Evolutionary conservation across 2,329 filamentous ascomycete genomes (phyloP).

Genomic region (Grosmannia serpens): DNA sequence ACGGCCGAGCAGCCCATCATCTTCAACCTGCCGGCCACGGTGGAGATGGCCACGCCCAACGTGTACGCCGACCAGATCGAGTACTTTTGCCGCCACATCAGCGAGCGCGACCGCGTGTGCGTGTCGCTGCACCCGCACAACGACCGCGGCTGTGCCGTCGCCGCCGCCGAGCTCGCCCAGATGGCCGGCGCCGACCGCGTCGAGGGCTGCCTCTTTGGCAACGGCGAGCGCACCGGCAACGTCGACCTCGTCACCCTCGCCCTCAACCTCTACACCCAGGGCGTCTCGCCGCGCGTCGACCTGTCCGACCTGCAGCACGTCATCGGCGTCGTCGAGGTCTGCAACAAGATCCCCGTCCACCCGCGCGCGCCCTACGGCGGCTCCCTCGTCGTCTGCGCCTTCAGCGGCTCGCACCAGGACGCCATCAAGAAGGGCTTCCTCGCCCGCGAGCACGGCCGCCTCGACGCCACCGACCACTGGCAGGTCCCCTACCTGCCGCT

Average conservation of each 20-base stretch:
- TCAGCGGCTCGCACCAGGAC: slow-evolving; percentile 87
- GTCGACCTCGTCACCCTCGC: slow-evolving; percentile 88
- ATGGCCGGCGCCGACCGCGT: slow-evolving; percentile 95
- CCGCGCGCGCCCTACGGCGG: slow-evolving; percentile 84
- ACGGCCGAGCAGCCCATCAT: slow-evolving; percentile 72
- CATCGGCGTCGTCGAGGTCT: slow-evolving; percentile 81
- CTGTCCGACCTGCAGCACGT: slow-evolving; percentile 80
- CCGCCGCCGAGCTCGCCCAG: slow-evolving; percentile 82
- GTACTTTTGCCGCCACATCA: slow-evolving; percentile 81
- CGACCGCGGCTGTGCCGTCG: slow-evolving; percentile 80
- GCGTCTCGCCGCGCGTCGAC: slow-evolving; percentile 73
- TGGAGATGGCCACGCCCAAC: slow-evolving; percentile 91
- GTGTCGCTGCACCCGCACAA: slow-evolving; percentile 93
- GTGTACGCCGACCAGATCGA: slow-evolving; percentile 95
- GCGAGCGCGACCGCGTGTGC: slow-evolving; percentile 73
- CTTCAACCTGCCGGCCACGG: slow-evolving; percentile 92
- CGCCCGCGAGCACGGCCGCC: slow-evolving; percentile 48
- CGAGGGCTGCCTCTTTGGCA: slow-evolving; percentile 87
- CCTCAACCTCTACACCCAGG: slow-evolving; percentile 91
- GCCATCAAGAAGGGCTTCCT: slow-evolving; percentile 92
- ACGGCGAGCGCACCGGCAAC: slow-evolving; percentile 91
- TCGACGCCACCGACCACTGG: slow-evolving; percentile 59
- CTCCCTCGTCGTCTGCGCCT: slow-evolving; percentile 82
- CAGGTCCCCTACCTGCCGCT: slow-evolving; percentile 84
- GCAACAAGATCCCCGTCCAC: slow-evolving; percentile 91